Conservation (phyloP, 2,329 filamentous ascomycete species). For the Xylaria sp. region DNA sequence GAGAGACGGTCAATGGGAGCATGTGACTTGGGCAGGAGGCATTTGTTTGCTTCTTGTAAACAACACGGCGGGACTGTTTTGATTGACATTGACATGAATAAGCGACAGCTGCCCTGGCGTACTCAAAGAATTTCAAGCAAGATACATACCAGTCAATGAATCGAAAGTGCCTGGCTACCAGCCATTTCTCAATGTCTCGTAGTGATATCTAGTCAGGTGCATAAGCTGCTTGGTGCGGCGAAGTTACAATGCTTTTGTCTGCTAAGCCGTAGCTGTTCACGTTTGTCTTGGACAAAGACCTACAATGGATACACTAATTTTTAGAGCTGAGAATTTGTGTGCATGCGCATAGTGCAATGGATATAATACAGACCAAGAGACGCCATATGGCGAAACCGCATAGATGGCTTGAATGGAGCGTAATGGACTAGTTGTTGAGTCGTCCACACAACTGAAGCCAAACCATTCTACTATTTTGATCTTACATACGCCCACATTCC, state of each 20-base stretch:
- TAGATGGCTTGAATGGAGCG: constrained; percentile 1
- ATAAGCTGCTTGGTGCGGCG: background rate
- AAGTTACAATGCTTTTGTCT: constrained; percentile 2
- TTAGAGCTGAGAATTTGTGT: constrained; percentile 25
- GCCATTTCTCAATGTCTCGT: constrained; percentile 14
- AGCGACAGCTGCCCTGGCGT: background rate
- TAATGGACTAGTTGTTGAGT: constrained; percentile 15
- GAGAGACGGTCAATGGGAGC: background rate
- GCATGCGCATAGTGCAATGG: constrained; percentile 13
- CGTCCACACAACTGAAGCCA: background rate
- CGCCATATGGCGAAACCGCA: background rate
- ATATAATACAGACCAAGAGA: constrained; percentile 32
- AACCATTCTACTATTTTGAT: constrained; percentile 3
- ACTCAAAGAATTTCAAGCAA: background rate
- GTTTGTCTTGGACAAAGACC: background rate
- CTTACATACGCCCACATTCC: constrained; percentile 13
- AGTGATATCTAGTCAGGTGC: constrained; percentile 1
- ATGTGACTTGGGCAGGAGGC: background rate
- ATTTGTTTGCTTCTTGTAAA: constrained; percentile 21
- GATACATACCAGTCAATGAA: background rate
- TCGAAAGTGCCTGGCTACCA: background rate
- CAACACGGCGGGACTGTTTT: background rate
- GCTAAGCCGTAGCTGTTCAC: background rate
- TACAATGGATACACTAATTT: background rate
- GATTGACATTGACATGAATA: background rate